Percentiles rank a stretch among this genome's conserved stretches.
Evolutionary conservation across 1,284 basidiomycete genomes (phyloP).

Genomic region (Garcileccinum viscosum): DNA sequence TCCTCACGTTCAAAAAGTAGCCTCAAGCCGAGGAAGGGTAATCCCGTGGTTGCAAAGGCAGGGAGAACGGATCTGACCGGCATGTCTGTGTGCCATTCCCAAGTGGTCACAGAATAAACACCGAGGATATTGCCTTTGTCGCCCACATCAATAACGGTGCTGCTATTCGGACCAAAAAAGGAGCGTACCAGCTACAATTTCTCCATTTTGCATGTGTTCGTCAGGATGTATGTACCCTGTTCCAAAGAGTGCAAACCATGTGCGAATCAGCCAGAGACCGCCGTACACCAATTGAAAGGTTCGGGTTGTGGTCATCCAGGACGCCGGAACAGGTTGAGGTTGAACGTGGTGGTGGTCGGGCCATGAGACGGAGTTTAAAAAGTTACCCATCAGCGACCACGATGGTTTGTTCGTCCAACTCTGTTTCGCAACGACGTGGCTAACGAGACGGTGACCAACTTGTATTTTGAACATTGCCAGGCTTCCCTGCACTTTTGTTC

Average conservation of each 20-base stretch:
- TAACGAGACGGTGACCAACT: constrained; percentile 16
- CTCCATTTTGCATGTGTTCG: constrained; percentile 50
- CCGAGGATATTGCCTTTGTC: constrained; percentile 39
- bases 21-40: constrained; percentile 35
- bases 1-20: constrained; percentile 34
- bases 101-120: constrained; percentile 38
- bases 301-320: constrained; percentile 14
- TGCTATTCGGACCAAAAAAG: constrained; percentile 1
- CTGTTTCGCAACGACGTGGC: constrained; percentile 13
- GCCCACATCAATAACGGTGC: constrained; percentile 15
- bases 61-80: constrained; percentile 47
- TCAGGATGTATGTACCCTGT: constrained; percentile 50
- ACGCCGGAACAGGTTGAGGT: not conserved
- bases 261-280: constrained; percentile 38
- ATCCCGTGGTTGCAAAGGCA: constrained; percentile 41
- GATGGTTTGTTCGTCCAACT: constrained; percentile 34
- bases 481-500: constrained; percentile 86
- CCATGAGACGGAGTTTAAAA: constrained; percentile 36
- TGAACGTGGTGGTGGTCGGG: not conserved
- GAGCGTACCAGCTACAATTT: constrained; percentile 44
- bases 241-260: constrained; percentile 41
- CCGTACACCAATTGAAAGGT: constrained; percentile 27
- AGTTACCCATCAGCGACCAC: constrained; percentile 12
- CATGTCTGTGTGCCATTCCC: constrained; percentile 45
- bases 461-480: constrained; percentile 40